Conservation (phyloP, 768 basidiomycete species). For the Lentinula boryana region DNA sequence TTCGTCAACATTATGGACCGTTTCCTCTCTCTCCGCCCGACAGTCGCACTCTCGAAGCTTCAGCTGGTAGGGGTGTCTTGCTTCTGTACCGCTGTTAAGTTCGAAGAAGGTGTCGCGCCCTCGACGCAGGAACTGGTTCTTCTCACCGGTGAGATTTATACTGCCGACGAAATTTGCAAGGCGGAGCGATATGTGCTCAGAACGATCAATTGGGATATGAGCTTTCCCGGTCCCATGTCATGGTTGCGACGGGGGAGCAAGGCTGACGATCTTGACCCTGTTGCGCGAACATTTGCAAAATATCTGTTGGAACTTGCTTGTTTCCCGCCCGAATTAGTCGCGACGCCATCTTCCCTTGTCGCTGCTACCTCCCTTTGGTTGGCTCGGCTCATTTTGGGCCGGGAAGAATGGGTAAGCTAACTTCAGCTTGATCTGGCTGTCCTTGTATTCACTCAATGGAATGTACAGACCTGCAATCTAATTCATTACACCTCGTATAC, state of each 20-base stretch:
- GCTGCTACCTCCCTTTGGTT: slow-evolving; percentile 92
- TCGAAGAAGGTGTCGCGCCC: slow-evolving; percentile 92
- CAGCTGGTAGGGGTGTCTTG: slow-evolving; percentile 95
- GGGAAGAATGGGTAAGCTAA: slow-evolving; percentile 82
- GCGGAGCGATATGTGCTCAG: slow-evolving; percentile 89
- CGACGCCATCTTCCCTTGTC: slow-evolving; percentile 76
- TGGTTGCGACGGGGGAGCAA: slow-evolving; percentile 91
- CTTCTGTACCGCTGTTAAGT: slow-evolving; percentile 91
- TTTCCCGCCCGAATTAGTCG: slow-evolving; percentile 82
- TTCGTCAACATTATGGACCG: slow-evolving; percentile 90
- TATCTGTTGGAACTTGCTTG: slow-evolving; percentile 90
- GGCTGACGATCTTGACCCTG: slow-evolving; percentile 93
- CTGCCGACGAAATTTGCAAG: slow-evolving; percentile 63
- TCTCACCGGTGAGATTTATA: slow-evolving; percentile 84
- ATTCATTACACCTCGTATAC: slow-evolving; percentile 93
- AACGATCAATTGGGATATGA: slow-evolving; percentile 89
- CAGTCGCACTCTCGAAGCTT: slow-evolving; percentile 86
- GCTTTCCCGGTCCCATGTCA: slow-evolving; percentile 91
- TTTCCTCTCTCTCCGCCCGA: slow-evolving; percentile 66
- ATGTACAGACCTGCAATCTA: slow-evolving; percentile 65
- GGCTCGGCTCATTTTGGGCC: slow-evolving; percentile 73
- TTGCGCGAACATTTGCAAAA: slow-evolving; percentile 87
- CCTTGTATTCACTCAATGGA: neutral
- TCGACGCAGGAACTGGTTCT: slow-evolving; percentile 85
- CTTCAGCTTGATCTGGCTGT: neutral